Conservation (phyloP, 2,329 filamentous ascomycete genomes). For the Fusarium ramigenum region DNA sequence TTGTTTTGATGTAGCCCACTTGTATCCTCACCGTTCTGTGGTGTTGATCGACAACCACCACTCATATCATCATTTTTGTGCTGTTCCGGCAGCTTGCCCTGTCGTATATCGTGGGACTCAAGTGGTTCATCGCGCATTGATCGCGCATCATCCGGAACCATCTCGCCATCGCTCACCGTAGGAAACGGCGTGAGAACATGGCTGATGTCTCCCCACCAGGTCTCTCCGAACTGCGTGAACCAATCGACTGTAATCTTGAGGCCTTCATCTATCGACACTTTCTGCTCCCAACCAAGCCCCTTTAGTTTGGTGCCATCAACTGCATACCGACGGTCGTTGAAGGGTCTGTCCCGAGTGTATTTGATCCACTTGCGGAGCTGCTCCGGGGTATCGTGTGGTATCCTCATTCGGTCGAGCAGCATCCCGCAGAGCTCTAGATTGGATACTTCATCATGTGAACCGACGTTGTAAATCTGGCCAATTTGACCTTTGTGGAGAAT, state of each 20-base stretch:
- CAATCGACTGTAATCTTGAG: constrained; percentile 73
- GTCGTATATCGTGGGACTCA: constrained; percentile 34
- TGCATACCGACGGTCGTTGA: constrained; percentile 79
- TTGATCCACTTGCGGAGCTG: constrained; percentile 73
- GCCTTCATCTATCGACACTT: constrained; percentile 71
- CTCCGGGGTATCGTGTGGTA: constrained; percentile 59
- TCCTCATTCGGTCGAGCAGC: constrained; percentile 70
- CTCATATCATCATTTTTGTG: constrained; percentile 18
- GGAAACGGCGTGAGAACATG: constrained; percentile 76
- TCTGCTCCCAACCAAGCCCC: constrained; percentile 74
- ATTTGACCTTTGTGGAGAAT: constrained; percentile 80
- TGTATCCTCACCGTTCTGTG: constrained; percentile 11
- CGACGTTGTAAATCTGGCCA: constrained; percentile 84
- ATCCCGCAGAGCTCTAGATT: constrained; percentile 75
- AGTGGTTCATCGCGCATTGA: constrained; percentile 48
- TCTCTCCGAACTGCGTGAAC: constrained; percentile 72
- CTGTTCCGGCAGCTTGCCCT: constrained; percentile 20
- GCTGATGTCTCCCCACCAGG: constrained; percentile 78
- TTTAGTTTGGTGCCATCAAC: constrained; percentile 75
- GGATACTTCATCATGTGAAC: constrained; percentile 79
- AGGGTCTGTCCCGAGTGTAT: constrained; percentile 80
- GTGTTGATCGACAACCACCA: constrained; percentile 12
- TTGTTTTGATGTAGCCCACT: constrained; percentile 7
- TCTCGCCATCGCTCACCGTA: constrained; percentile 64
- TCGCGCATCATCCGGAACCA: constrained; percentile 60